Conservation (phyloP, 2,329 filamentous ascomycete genomes). For the Calonectria pteridis region DNA sequence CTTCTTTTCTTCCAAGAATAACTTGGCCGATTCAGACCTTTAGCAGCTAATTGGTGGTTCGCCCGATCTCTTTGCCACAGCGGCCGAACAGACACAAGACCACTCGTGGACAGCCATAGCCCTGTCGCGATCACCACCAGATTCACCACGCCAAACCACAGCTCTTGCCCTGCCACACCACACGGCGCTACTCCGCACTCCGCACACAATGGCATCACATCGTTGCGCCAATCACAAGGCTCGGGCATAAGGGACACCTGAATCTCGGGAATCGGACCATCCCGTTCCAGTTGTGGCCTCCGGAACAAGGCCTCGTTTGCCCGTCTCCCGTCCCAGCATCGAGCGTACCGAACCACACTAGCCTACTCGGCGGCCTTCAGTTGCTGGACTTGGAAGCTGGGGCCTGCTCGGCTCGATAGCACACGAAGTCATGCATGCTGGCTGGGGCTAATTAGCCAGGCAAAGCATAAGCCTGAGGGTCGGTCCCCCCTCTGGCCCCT, state of each 20-base stretch:
- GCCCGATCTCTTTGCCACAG: neutral
- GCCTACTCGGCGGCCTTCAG: neutral
- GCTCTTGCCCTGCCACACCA: neutral
- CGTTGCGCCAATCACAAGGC: conserved; percentile 12
- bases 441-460: conserved; percentile 16
- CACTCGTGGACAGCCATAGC: neutral
- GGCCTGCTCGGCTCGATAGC: conserved; percentile 5
- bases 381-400: conserved; percentile 5
- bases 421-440: conserved; percentile 3
- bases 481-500: conserved; percentile 23
- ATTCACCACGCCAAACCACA: neutral
- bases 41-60: neutral
- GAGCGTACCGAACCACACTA: neutral
- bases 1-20: conserved; percentile 25
- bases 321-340: conserved; percentile 11
- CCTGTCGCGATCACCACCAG: neutral
- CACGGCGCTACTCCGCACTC: neutral
- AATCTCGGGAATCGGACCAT: conserved; percentile 42
- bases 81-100: conserved; percentile 2
- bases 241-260: conserved; percentile 28
- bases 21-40: neutral
- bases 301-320: conserved; percentile 30
- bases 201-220: neutral
- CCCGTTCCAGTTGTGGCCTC: conserved; percentile 36
- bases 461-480: conserved; percentile 14